phyloP scores from a whole-genome alignment of 106 monocot genomes.

The Acanthochlamys bracteata region DNA sequence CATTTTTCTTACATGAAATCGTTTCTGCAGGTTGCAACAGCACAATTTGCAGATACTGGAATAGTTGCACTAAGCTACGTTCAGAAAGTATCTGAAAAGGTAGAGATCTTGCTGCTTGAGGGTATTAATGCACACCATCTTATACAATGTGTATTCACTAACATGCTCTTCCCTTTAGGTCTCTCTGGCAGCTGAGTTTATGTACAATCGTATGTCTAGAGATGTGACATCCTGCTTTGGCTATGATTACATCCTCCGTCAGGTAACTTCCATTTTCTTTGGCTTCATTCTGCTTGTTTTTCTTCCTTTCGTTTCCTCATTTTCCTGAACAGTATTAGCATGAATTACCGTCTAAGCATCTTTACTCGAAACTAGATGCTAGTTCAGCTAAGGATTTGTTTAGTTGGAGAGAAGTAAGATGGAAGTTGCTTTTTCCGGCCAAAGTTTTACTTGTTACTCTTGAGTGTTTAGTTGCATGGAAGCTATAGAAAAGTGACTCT shows the following conservation, averaged over 20 bases:
- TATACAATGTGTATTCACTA: neutral
- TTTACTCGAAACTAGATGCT: neutral
- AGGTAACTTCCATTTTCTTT: conserved; percentile 33
- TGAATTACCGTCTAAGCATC: neutral
- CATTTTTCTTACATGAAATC: neutral
- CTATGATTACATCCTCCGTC: conserved; percentile 96
- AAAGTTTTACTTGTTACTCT: too few relatives aligned
- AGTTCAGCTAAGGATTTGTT: too few relatives aligned
- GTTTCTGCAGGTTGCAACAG: conserved; percentile 69
- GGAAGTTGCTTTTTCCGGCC: too few relatives aligned
- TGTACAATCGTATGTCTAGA: conserved; percentile 93
- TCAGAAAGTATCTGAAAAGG: conserved; percentile 98
- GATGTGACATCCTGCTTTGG: conserved; percentile 96
- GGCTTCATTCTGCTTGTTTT: neutral
- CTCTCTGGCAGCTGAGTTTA: conserved; percentile 95
- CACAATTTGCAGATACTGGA: conserved; percentile 88
- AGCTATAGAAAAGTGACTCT: too few relatives aligned
- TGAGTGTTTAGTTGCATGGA: too few relatives aligned
- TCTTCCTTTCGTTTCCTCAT: neutral
- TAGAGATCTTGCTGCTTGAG: conserved; percentile 6
- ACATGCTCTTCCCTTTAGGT: conserved; percentile 43
- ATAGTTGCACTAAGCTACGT: conserved; percentile 94
- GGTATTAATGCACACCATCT: neutral
- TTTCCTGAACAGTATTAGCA: neutral
- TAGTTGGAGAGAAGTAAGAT: too few relatives aligned